Conservation (phyloP, 345 rosid genomes). For the Eucalyptus sideroxylon region DNA sequence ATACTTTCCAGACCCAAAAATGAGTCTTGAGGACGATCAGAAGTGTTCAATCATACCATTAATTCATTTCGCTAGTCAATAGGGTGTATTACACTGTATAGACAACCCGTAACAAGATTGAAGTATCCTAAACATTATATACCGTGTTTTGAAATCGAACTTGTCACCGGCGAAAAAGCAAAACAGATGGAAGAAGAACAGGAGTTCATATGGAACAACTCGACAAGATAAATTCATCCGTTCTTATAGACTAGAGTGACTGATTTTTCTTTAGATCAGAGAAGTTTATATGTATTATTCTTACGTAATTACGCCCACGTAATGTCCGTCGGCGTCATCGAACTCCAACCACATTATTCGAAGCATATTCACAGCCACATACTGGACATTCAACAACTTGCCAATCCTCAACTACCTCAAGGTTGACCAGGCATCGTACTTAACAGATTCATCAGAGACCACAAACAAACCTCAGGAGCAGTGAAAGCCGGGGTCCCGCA, state of each 20-base stretch:
- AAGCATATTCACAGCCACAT: background rate
- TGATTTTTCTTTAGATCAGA: background rate
- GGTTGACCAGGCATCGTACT: background rate
- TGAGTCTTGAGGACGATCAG: background rate
- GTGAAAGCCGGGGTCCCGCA: slow-evolving; percentile 77
- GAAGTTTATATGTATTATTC: background rate
- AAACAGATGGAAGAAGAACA: background rate
- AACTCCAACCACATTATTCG: background rate
- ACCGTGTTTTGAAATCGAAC: background rate
- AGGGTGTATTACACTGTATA: background rate
- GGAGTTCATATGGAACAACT: background rate
- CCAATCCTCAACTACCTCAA: background rate
- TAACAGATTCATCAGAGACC: background rate
- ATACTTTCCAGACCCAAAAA: background rate
- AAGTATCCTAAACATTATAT: background rate
- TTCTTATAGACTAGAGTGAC: background rate
- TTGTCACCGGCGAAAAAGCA: background rate
- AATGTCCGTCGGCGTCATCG: background rate
- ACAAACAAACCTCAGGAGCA: slow-evolving; percentile 44
- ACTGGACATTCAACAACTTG: background rate
- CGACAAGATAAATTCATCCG: background rate
- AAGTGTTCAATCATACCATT: background rate
- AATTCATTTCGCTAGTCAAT: background rate
- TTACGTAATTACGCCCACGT: background rate
- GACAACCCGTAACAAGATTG: background rate